Conservation (phyloP, 306 rosid genomes). For the Vicia sativa region DNA sequence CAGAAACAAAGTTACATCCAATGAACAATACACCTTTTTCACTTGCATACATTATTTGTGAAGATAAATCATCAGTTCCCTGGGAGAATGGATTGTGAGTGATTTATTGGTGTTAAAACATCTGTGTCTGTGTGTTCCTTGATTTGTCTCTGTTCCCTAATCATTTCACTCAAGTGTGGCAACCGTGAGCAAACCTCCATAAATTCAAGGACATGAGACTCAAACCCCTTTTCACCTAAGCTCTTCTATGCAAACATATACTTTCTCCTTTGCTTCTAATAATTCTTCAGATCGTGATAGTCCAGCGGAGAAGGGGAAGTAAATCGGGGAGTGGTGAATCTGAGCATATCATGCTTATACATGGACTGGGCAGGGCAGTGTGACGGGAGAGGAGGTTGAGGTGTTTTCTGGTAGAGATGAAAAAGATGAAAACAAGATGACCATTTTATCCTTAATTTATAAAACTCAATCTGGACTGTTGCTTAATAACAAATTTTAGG, state of each 20-base stretch:
- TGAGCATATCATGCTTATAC: background rate
- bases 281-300: background rate
- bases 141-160: background rate
- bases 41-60: background rate
- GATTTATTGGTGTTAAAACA: no score
- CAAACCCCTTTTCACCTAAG: background rate
- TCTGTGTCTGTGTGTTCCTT: no score
- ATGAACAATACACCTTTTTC: slow-evolving; percentile 12
- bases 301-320: background rate
- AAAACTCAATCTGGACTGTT: background rate
- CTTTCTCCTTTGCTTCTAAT: background rate
- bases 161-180: background rate
- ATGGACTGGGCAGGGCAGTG: background rate
- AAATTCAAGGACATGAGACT: background rate
- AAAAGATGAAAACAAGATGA: background rate
- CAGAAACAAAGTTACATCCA: background rate
- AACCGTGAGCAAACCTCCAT: background rate
- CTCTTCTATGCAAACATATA: background rate
- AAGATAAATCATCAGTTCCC: background rate
- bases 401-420: background rate
- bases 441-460: background rate
- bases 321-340: slow-evolving; percentile 1
- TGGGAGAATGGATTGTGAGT: no score
- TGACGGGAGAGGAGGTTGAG: background rate
- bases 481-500: background rate